phyloP scores from a whole-genome alignment of 2,329 filamentous ascomycete genomes.

The Fusarium transvaalense region DNA sequence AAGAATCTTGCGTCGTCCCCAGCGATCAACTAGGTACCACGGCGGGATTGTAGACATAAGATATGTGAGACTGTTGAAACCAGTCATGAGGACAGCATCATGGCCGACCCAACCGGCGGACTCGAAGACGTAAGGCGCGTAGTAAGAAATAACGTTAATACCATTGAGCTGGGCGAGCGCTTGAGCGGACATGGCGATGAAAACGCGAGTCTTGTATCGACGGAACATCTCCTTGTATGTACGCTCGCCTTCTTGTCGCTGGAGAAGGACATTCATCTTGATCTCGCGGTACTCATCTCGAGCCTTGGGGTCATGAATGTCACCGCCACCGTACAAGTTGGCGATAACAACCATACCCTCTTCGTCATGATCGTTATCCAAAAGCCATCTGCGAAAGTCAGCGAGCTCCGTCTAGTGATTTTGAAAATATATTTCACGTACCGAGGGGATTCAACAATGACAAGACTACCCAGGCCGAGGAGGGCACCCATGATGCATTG shows the following conservation, averaged over 20 bases:
- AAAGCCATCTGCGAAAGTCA: constrained; percentile 79
- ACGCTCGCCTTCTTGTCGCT: constrained; percentile 94
- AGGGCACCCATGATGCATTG: constrained; percentile 95
- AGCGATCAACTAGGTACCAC: constrained; percentile 95
- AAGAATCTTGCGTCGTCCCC: constrained; percentile 89
- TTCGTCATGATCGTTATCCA: constrained; percentile 98
- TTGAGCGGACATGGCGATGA: constrained; percentile 99
- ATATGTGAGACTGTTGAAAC: constrained; percentile 92
- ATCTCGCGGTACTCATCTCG: constrained; percentile 98
- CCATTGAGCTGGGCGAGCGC: constrained; percentile 96
- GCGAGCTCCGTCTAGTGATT: constrained; percentile 17
- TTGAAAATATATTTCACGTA: constrained; percentile 56
- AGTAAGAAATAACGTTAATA: constrained; percentile 99
- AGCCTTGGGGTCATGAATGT: constrained; percentile 92
- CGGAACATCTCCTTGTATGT: constrained; percentile 95
- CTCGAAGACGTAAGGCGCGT: constrained; percentile 95
- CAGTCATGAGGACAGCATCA: constrained; percentile 94
- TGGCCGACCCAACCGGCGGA: constrained; percentile 96
- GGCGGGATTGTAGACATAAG: constrained; percentile 92
- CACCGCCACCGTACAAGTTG: constrained; percentile 94
- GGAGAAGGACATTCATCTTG: constrained; percentile 95
- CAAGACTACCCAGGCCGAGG: constrained; percentile 84
- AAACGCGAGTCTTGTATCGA: constrained; percentile 89
- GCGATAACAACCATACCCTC: constrained; percentile 99
- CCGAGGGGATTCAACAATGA: constrained; percentile 97